These are phyloP conservation scores for Aspergillus alliaceus DNA, from an alignment of 2,329 filamentous ascomycete species.

Conservation along the genomic window DNA sequence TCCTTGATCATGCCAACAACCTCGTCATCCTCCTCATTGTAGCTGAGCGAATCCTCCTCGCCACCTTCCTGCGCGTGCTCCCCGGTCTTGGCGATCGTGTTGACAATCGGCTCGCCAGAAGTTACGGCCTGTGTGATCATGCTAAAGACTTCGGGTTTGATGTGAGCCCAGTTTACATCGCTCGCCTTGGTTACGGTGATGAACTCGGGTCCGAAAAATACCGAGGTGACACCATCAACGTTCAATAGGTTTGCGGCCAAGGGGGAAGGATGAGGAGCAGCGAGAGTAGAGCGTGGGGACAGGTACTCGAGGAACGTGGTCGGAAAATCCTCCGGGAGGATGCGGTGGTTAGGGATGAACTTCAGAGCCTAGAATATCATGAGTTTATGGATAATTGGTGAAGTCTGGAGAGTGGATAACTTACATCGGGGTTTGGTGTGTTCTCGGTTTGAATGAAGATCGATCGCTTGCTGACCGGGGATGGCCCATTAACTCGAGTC, in stretches of 20 bases:
- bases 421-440: slow-evolving; percentile 87
- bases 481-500: slow-evolving; percentile 39
- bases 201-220: slow-evolving; percentile 94
- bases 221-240: slow-evolving; percentile 88
- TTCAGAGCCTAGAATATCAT: slow-evolving; percentile 64
- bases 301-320: slow-evolving; percentile 90
- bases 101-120: slow-evolving; percentile 78
- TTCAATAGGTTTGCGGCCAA: slow-evolving; percentile 88
- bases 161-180: slow-evolving; percentile 88
- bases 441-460: slow-evolving; percentile 98
- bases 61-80: slow-evolving; percentile 50
- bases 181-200: slow-evolving; percentile 93
- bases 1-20: slow-evolving; percentile 99
- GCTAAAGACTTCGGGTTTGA: slow-evolving; percentile 93
- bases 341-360: slow-evolving; percentile 85
- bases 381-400: not conserved
- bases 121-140: slow-evolving; percentile 92
- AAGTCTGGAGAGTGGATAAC: slow-evolving; percentile 16
- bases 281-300: slow-evolving; percentile 80
- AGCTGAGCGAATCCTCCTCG: slow-evolving; percentile 71
- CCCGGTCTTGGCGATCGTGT: slow-evolving; percentile 62
- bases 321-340: slow-evolving; percentile 72
- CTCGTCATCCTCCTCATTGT: slow-evolving; percentile 88
- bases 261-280: slow-evolving; percentile 85
- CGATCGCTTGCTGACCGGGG: slow-evolving; percentile 57